A percentile compares a stretch with the other conserved stretches of the same genome.
These are phyloP conservation scores for Fusarium torulosum DNA, from an alignment of 2,329 filamentous ascomycete species.

Conservation along the genomic window DNA sequence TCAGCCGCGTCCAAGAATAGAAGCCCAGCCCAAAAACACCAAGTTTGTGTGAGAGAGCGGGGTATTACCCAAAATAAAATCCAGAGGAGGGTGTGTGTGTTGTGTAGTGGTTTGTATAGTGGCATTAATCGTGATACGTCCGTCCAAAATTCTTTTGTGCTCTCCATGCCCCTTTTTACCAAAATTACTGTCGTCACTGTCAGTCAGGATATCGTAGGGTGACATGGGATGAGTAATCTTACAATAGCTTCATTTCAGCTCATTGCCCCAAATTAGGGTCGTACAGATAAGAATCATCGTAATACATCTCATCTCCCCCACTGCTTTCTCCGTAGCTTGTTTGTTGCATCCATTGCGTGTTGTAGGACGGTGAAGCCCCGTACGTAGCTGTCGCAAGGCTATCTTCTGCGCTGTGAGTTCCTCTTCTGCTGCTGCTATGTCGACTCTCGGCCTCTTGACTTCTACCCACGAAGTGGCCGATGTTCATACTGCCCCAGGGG, in stretches of 20 bases:
- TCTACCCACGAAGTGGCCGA: conserved; percentile 65
- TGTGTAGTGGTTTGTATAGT: conserved; percentile 24
- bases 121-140: conserved; percentile 37
- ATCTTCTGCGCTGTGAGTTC: conserved; percentile 55
- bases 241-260: conserved; percentile 22
- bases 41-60: conserved; percentile 40
- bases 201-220: not conserved
- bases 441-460: conserved; percentile 64
- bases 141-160: conserved; percentile 7
- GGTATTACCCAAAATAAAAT: conserved; percentile 36
- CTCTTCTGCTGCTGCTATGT: conserved; percentile 57
- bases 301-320: conserved; percentile 52
- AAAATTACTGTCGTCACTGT: conserved; percentile 17
- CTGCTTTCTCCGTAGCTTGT: conserved; percentile 52
- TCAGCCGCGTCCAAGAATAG: conserved; percentile 32
- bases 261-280: conserved; percentile 41
- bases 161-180: conserved; percentile 7
- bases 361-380: conserved; percentile 42
- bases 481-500: conserved; percentile 78
- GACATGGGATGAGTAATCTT: conserved; percentile 1
- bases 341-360: conserved; percentile 46
- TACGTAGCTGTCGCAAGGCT: conserved; percentile 49
- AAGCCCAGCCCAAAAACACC: conserved; percentile 26
- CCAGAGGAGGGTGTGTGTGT: conserved; percentile 19
- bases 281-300: conserved; percentile 51